phyloP scores from a whole-genome alignment of 1,284 basidiomycete species.

The Ganoderma meredithae region DNA sequence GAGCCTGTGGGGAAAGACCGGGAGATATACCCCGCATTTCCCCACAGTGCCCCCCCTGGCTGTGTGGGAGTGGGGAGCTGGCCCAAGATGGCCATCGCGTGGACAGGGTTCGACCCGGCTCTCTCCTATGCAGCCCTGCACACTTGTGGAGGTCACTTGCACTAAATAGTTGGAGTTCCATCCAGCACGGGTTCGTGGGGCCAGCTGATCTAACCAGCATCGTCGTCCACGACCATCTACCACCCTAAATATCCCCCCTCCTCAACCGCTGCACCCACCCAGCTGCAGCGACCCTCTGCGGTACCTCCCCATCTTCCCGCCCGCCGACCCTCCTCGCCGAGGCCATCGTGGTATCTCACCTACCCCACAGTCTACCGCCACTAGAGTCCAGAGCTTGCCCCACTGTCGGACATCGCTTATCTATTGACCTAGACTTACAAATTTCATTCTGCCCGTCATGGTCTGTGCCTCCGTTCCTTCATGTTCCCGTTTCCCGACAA shows the following conservation, averaged over 20 bases:
- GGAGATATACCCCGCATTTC: slow-evolving; percentile 14
- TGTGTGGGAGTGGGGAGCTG: not conserved
- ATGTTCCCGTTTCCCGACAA: not conserved
- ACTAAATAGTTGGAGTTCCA: not conserved
- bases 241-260: not conserved
- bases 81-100: slow-evolving; percentile 13
- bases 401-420: not conserved
- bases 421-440: slow-evolving; percentile 5
- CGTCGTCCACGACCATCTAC: not conserved
- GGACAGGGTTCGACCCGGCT: slow-evolving; percentile 8
- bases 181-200: slow-evolving; percentile 25
- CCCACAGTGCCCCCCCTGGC: slow-evolving; percentile 11
- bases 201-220: slow-evolving; percentile 27
- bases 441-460: slow-evolving; percentile 20
- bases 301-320: not conserved
- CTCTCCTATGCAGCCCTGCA: slow-evolving; percentile 7
- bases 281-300: not conserved
- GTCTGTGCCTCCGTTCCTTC: slow-evolving; percentile 6
- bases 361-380: not conserved
- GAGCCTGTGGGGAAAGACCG: not conserved
- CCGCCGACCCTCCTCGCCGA: not conserved
- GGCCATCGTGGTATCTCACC: slow-evolving; percentile 4
- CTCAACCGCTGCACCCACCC: slow-evolving; percentile 2
- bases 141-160: not conserved
- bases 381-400: not conserved